Evolutionary conservation across 495 filamentous ascomycete species (phyloP).

Genomic region (Xylaria cubensis): DNA sequence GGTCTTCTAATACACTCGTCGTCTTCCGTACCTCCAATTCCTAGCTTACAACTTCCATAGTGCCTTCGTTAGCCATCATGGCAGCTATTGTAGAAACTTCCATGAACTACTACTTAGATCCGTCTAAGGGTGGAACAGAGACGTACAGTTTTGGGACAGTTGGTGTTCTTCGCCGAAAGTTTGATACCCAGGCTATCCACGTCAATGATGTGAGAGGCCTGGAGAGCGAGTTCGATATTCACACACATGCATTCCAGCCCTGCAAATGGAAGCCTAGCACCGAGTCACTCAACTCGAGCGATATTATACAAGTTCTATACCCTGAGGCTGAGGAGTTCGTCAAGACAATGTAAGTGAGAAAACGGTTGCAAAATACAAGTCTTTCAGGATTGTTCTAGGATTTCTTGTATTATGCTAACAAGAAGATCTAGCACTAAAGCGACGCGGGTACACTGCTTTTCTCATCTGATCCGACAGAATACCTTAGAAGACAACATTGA

Average conservation of each 20-base stretch:
- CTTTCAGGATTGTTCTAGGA: not conserved
- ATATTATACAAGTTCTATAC: not conserved
- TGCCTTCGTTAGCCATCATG: not conserved
- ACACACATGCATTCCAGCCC: conserved; percentile 13
- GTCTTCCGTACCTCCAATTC: not conserved
- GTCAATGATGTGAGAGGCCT: conserved; percentile 7
- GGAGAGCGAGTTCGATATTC: conserved; percentile 18
- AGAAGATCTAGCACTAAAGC: not conserved
- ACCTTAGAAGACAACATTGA: conserved; percentile 7
- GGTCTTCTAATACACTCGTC: not conserved
- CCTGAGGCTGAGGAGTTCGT: conserved; percentile 19
- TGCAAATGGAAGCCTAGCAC: conserved; percentile 16
- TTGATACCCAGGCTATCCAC: conserved; percentile 10
- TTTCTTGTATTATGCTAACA: not conserved
- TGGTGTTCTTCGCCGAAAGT: conserved; percentile 22
- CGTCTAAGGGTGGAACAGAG: conserved; percentile 1
- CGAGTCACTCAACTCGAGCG: not conserved
- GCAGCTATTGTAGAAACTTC: not conserved
- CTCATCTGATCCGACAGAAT: conserved; percentile 18
- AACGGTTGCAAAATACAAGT: not conserved
- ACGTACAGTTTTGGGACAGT: conserved; percentile 16
- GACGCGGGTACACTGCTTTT: conserved; percentile 19
- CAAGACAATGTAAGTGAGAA: conserved; percentile 11
- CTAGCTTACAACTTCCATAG: not conserved
- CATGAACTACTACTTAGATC: conserved; percentile 23